Conservation (phyloP, 106 monocot genomes). For the Allium fistulosum region DNA sequence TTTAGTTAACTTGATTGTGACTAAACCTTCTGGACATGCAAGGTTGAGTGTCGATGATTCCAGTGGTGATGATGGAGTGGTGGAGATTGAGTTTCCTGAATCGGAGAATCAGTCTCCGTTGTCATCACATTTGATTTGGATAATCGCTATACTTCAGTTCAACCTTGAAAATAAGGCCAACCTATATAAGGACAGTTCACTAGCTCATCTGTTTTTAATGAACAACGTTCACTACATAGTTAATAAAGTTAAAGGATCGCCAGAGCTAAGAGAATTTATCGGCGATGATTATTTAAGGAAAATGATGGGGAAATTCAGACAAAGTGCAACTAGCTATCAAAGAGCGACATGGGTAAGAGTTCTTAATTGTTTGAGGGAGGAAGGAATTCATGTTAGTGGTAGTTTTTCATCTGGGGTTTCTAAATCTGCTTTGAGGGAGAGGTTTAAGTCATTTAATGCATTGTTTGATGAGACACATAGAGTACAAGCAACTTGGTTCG, state of each 20-base stretch:
- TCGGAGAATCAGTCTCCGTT: slow-evolving; percentile 40
- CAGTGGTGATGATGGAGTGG: neutral
- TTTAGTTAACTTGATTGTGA: slow-evolving; percentile 50
- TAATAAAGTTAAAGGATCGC: slow-evolving; percentile 65
- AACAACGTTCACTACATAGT: slow-evolving; percentile 96
- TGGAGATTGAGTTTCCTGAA: slow-evolving; percentile 49
- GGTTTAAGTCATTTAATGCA: slow-evolving; percentile 89
- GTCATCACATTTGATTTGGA: slow-evolving; percentile 63
- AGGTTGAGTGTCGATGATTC: slow-evolving; percentile 9
- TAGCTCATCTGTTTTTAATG: slow-evolving; percentile 76
- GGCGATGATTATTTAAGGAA: slow-evolving; percentile 65
- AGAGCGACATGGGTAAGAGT: slow-evolving; percentile 73
- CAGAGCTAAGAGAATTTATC: slow-evolving; percentile 59
- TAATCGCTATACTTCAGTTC: slow-evolving; percentile 54
- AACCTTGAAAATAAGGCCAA: slow-evolving; percentile 66
- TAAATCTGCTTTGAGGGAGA: slow-evolving; percentile 51
- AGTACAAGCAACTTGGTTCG: slow-evolving; percentile 61
- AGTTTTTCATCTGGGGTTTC: slow-evolving; percentile 71
- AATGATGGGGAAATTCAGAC: slow-evolving; percentile 55
- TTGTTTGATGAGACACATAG: slow-evolving; percentile 80
- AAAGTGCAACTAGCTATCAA: slow-evolving; percentile 72
- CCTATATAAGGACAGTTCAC: slow-evolving; percentile 60
- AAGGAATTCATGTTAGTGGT: slow-evolving; percentile 79
- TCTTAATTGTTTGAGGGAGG: slow-evolving; percentile 71
- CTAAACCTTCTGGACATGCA: slow-evolving; percentile 29